Percentiles rank a stretch among this genome's conserved stretches.
Conservation (phyloP, 2,329 filamentous ascomycete species). For the Ceratocystiopsis brevicomis region DNA sequence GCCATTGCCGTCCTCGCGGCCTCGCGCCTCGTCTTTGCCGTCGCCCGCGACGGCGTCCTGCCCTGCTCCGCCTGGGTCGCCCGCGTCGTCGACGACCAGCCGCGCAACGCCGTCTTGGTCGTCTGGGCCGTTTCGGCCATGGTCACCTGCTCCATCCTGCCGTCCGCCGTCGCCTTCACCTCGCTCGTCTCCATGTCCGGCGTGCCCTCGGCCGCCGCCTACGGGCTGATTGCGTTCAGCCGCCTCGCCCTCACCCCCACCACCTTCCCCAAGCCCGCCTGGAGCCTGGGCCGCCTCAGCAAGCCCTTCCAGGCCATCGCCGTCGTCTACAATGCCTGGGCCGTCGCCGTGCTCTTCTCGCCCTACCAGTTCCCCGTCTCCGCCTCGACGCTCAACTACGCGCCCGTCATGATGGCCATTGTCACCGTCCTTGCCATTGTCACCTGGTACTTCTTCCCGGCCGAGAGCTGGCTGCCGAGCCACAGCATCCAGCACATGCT, state of each 20-base stretch:
- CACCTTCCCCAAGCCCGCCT: conserved; percentile 3
- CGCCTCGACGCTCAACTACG: conserved; percentile 5
- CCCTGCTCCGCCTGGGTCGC: conserved; percentile 4
- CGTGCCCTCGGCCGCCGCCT: conserved; percentile 5
- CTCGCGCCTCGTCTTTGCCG: conserved; percentile 6
- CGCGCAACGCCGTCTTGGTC: conserved; percentile 7
- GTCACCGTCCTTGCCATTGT: conserved; percentile 4
- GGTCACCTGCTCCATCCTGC: conserved; percentile 6
- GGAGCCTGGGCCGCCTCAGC: conserved; percentile 5
- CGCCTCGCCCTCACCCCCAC: conserved; percentile 3
- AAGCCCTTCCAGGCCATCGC: conserved; percentile 5
- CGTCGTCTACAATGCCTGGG: conserved; percentile 5
- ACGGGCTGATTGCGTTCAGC: conserved; percentile 2
- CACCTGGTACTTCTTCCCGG: conserved; percentile 4
- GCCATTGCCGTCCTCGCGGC: conserved; percentile 7
- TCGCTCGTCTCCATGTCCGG: conserved; percentile 5
- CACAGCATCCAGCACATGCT: conserved; percentile 3
- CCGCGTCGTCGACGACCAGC: conserved; percentile 4
- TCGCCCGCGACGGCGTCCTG: conserved; percentile 6
- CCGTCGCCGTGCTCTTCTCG: conserved; percentile 4
- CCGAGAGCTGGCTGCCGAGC: conserved; percentile 5
- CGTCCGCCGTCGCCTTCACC: conserved; percentile 6
- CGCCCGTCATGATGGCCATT: conserved; percentile 6
- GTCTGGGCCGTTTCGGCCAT: conserved; percentile 6
- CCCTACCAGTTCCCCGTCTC: conserved; percentile 5